A percentile compares a stretch with the other conserved stretches of the same genome.
These are phyloP conservation scores for Russula virescens DNA, from an alignment of 768 basidiomycete species.

Conservation along the genomic window DNA sequence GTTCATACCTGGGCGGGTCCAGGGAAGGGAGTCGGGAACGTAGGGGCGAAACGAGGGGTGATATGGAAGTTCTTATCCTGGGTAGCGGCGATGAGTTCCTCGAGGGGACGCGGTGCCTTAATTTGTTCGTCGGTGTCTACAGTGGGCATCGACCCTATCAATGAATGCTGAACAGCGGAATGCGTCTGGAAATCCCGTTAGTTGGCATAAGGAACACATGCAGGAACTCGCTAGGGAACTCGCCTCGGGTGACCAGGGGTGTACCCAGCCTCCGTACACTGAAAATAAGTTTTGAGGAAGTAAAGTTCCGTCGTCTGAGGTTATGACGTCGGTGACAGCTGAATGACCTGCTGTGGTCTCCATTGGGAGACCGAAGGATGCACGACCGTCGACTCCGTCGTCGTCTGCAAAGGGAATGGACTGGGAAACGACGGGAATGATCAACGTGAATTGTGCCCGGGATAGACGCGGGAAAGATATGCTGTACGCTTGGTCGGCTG, in stretches of 20 bases:
- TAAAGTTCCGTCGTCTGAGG: neutral
- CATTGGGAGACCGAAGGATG: neutral
- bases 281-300: neutral
- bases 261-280: neutral
- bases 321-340: neutral
- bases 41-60: neutral
- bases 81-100: neutral
- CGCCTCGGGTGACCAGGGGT: too few species aligned
- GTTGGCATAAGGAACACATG: neutral
- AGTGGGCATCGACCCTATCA: neutral
- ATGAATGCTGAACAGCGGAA: neutral
- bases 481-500: neutral
- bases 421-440: too few species aligned
- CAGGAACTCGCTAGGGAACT: neutral
- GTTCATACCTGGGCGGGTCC: neutral
- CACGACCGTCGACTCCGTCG: too few species aligned
- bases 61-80: neutral
- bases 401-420: too few species aligned
- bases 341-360: neutral
- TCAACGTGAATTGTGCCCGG: neutral
- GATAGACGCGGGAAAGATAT: neutral
- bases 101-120: neutral
- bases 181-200: neutral
- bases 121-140: neutral
- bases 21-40: neutral